phyloP scores from a whole-genome alignment of 1,139 yeast genomes.

The Yamadazyma trypodendri region DNA sequence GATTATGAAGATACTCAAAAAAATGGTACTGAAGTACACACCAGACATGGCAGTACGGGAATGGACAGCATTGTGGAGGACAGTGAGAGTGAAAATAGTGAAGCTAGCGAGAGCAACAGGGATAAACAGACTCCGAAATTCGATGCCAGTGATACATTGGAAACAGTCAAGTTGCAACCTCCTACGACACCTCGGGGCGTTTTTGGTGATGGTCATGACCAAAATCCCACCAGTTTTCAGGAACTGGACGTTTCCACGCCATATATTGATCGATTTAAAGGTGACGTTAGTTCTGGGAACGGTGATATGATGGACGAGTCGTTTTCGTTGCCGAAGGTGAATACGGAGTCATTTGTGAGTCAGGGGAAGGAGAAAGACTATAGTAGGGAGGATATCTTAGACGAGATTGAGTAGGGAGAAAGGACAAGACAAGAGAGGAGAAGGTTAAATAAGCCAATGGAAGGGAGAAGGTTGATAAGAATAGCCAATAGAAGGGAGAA shows the following conservation, averaged over 20 bases:
- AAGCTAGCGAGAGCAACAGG: slow-evolving; percentile 1
- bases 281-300: neutral
- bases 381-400: slow-evolving; percentile 10
- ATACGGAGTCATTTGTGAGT: slow-evolving; percentile 12
- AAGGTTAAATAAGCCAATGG: too few relatives aligned
- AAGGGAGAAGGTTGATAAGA: too few relatives aligned
- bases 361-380: slow-evolving; percentile 8
- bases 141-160: slow-evolving; percentile 13
- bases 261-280: slow-evolving; percentile 2
- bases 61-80: slow-evolving; percentile 12
- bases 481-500: too few relatives aligned
- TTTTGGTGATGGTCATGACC: neutral
- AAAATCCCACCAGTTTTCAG: neutral
- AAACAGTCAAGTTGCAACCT: slow-evolving; percentile 13
- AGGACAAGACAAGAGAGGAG: too few relatives aligned
- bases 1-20: slow-evolving; percentile 14
- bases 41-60: neutral
- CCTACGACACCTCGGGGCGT: slow-evolving; percentile 1
- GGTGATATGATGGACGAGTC: slow-evolving; percentile 23
- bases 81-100: slow-evolving; percentile 8
- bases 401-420: slow-evolving; percentile 5
- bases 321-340: slow-evolving; percentile 31
- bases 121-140: slow-evolving; percentile 3
- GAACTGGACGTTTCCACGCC: slow-evolving; percentile 3
- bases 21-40: neutral